Conservation (phyloP, 2,329 filamentous ascomycete genomes). For the Xylaria arbuscula region DNA sequence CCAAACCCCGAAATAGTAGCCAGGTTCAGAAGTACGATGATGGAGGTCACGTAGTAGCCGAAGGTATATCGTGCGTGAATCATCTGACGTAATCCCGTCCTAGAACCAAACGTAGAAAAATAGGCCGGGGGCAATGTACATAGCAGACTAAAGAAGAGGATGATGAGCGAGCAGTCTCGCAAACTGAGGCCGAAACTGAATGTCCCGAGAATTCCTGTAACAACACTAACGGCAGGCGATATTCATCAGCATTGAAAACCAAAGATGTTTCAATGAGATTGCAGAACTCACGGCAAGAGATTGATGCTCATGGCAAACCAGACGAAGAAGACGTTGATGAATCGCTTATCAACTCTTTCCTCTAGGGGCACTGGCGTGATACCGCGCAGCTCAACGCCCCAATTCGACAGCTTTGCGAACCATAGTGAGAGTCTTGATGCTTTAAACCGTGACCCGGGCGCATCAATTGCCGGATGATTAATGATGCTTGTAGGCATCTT, state of each 20-base stretch:
- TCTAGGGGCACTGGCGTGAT: conserved; percentile 47
- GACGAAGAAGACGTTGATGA: conserved; percentile 48
- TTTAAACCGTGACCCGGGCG: conserved; percentile 11
- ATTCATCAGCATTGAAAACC: not conserved
- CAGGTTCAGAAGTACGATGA: conserved; percentile 72
- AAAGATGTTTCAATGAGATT: not conserved
- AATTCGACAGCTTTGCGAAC: conserved; percentile 30
- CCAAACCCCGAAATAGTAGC: conserved; percentile 72
- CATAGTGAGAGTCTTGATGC: conserved; percentile 21
- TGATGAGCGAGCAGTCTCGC: conserved; percentile 68
- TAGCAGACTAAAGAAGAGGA: conserved; percentile 71
- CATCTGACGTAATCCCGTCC: conserved; percentile 74
- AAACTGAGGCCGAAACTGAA: conserved; percentile 65
- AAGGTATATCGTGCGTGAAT: conserved; percentile 73
- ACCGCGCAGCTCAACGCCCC: conserved; percentile 45
- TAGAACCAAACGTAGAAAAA: conserved; percentile 67
- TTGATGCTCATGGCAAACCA: conserved; percentile 49
- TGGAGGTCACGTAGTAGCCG: conserved; percentile 67
- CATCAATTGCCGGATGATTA: not conserved
- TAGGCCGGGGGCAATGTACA: conserved; percentile 66
- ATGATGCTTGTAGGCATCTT: not conserved
- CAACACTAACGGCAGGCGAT: conserved; percentile 51
- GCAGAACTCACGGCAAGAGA: conserved; percentile 45
- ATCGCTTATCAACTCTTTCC: conserved; percentile 47
- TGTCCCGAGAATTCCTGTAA: conserved; percentile 72